A percentile compares a stretch with the other conserved stretches of the same genome.
Evolutionary conservation across 1,139 yeast genomes (phyloP).

Genomic region (Geotrichum candidum): DNA sequence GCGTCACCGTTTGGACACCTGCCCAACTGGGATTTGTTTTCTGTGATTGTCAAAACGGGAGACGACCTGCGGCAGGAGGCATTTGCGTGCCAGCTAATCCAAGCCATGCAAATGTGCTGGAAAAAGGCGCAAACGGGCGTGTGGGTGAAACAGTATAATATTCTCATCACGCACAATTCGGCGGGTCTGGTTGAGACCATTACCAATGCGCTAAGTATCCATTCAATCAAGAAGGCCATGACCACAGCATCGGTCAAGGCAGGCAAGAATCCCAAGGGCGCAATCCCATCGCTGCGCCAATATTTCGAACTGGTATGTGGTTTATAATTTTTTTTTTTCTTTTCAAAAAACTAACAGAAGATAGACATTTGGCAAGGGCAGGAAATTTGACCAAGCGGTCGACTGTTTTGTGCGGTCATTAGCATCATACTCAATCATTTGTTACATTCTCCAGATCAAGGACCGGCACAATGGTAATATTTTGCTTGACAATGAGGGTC

Average conservation of each 20-base stretch:
- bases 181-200: constrained; percentile 94
- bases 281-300: constrained; percentile 65
- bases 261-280: constrained; percentile 63
- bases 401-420: constrained; percentile 76
- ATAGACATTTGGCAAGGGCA: constrained; percentile 58
- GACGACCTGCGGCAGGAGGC: constrained; percentile 95
- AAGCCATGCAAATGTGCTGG: constrained; percentile 84
- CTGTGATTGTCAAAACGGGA: constrained; percentile 94
- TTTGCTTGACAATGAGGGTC: constrained; percentile 90
- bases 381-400: constrained; percentile 59
- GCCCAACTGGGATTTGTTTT: constrained; percentile 88
- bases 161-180: constrained; percentile 80
- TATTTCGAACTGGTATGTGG: constrained; percentile 48
- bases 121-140: constrained; percentile 55
- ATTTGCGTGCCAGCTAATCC: constrained; percentile 89
- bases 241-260: constrained; percentile 64
- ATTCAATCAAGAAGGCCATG: constrained; percentile 85
- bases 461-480: constrained; percentile 97
- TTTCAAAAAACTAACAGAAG: neutral
- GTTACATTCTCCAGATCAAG: constrained; percentile 83
- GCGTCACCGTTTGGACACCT: constrained; percentile 78
- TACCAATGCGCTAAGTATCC: constrained; percentile 86
- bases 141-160: constrained; percentile 93
- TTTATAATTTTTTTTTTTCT: neutral
- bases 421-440: constrained; percentile 83